Conservation (phyloP, 208 protist species). For the Leishmania turanica region DNA sequence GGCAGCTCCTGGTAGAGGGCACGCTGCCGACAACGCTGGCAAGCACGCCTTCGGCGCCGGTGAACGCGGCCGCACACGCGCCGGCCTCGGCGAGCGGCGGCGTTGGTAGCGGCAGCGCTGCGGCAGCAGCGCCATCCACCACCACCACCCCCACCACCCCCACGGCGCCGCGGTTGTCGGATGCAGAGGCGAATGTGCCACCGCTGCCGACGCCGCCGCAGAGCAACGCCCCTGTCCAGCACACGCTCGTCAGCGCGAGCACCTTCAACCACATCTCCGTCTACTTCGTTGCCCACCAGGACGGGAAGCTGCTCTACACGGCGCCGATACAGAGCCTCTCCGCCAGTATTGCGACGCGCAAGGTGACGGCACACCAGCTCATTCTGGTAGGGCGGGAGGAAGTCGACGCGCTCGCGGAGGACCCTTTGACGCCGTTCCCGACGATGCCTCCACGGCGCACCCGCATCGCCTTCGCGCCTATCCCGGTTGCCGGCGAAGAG, state of each 20-base stretch:
- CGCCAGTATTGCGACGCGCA: constrained; percentile 63
- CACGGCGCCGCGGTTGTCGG: neutral
- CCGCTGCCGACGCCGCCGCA: constrained; percentile 29
- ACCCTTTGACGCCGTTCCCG: constrained; percentile 10
- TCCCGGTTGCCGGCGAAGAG: constrained; percentile 23
- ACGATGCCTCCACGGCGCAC: constrained; percentile 9
- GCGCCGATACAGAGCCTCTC: constrained; percentile 71
- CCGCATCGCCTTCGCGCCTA: constrained; percentile 22
- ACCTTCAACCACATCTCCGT: constrained; percentile 83
- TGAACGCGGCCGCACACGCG: neutral
- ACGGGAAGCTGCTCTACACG: constrained; percentile 51
- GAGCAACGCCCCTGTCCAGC: constrained; percentile 54
- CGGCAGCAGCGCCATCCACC: neutral
- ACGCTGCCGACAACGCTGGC: constrained; percentile 26
- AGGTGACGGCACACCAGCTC: constrained; percentile 73
- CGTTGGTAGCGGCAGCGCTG: neutral
- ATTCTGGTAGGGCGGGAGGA: constrained; percentile 63
- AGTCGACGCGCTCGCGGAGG: constrained; percentile 16
- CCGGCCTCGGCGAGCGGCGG: constrained; percentile 5
- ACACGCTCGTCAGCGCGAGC: constrained; percentile 74
- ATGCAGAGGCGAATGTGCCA: constrained; percentile 35
- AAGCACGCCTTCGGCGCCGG: constrained; percentile 10
- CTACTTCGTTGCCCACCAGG: constrained; percentile 75
- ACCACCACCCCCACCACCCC: neutral
- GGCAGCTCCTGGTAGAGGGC: constrained; percentile 47